Base-by-base conservation (phyloP, 257 asterid genomes). In the Striga asiatica region DNA sequence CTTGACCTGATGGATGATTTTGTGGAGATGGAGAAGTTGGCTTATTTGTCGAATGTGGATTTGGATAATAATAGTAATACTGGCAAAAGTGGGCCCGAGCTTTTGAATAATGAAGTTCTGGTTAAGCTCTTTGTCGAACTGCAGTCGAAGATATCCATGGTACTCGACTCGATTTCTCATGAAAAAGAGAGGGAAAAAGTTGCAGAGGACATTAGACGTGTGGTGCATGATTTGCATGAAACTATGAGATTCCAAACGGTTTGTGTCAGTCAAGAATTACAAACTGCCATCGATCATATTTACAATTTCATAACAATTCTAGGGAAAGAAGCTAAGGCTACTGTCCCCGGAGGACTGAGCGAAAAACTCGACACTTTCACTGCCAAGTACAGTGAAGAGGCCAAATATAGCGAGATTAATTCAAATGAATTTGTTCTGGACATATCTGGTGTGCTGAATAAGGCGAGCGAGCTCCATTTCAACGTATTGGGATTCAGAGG, bases 11-110 rank as follows among this genome's bases (percentile, higher is more conserved):
- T 92, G 98, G 98, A 92, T 71, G 98, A 92, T 66, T 92, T 92
- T 69, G 69, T 88, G 73, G 98, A 92, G 77, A 92, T 92, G 97
- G 98, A 92, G 80, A 92, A 88, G 74, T 73, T 92, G 56, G 98
- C 98, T 14, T 54, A 68, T 66, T 72, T 59, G 21, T 66, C 95
- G 34, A 73, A 74, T 62, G 81, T 60, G 62, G 8, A 50, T 42
- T 66, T 82, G 55, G 68, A 70, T 56, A 62, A 62, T 56, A 54
- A 54, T 16, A 62, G 66, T 56, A 54, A 54, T 16, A 62, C 63
- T 14, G 3, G 9, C 31, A 51, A 21, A 43, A 50, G 50, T 41
- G 71, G 64, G 35, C 49, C 78, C 39, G 81, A 74, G 41, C 55
- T 37, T 60, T 65, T 63, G 21, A 77, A 69, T 17, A 41, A 43